Conservation (phyloP, 768 basidiomycete genomes). For the Candolleomyces eurysporus region DNA sequence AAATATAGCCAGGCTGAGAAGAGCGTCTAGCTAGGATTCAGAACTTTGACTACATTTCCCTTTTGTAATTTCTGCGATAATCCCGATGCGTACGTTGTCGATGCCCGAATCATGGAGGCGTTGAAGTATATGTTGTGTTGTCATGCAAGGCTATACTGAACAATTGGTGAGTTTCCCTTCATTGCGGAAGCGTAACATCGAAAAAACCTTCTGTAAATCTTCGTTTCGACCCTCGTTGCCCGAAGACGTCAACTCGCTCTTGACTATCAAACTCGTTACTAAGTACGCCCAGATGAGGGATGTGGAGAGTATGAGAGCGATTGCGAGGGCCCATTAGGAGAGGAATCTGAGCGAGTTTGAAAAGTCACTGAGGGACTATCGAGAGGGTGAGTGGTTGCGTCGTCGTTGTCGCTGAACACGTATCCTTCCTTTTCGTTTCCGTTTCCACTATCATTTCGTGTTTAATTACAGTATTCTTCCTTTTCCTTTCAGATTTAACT, state of each 20-base stretch:
- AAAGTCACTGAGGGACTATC: conserved; percentile 81
- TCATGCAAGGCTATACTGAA: conserved; percentile 98
- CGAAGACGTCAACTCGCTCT: conserved; percentile 87
- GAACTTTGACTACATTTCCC: too few relatives aligned
- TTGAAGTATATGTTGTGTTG: conserved; percentile 98
- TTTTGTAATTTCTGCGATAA: too few relatives aligned
- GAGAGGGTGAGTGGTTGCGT: conserved; percentile 59
- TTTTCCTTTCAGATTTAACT: too few relatives aligned
- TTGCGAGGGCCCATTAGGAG: conserved; percentile 91
- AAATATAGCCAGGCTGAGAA: too few relatives aligned
- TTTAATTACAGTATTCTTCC: too few relatives aligned
- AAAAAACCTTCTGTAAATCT: background rate
- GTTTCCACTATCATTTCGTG: too few relatives aligned
- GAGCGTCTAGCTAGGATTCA: too few relatives aligned
- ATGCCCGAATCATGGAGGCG: too few relatives aligned
- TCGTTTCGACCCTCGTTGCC: conserved; percentile 62
- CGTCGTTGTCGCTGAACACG: too few relatives aligned
- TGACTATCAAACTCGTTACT: conserved; percentile 82
- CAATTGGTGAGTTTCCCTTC: conserved; percentile 52
- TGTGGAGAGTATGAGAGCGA: conserved; percentile 93
- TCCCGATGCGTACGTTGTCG: too few relatives aligned
- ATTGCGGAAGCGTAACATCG: background rate
- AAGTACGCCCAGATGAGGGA: conserved; percentile 88
- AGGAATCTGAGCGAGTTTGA: conserved; percentile 90
- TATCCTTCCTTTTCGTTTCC: too few relatives aligned